Conservation (phyloP, 139 green algal species). For the Chlamydomonas sp. region DNA sequence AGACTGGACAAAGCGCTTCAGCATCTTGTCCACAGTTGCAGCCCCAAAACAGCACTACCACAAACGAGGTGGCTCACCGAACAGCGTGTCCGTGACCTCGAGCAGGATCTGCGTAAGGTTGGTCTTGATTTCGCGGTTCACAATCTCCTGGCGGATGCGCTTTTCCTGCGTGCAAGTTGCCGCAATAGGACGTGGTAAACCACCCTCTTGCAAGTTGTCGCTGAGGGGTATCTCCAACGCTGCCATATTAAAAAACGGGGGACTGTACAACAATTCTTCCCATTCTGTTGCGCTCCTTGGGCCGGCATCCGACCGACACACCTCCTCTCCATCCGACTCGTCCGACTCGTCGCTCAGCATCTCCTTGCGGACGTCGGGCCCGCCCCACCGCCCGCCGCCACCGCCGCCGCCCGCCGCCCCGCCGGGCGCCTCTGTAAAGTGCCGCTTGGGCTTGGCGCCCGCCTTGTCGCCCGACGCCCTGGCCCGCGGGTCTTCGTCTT, state of each 20-base stretch:
- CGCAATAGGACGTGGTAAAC: not conserved
- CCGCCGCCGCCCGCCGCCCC: not conserved
- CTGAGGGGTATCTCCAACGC: not conserved
- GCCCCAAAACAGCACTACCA: not conserved
- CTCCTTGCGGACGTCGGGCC: not conserved
- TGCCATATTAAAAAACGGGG: not conserved
- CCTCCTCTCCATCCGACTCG: conserved; percentile 22
- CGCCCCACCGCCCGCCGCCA: not conserved
- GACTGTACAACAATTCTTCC: not conserved
- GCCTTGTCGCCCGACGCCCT: not conserved
- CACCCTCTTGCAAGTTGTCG: not conserved
- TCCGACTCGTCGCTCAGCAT: not conserved
- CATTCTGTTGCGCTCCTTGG: not conserved
- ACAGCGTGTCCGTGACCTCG: conserved; percentile 71
- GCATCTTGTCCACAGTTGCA: not conserved
- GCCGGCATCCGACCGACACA: not conserved
- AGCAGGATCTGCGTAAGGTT: conserved; percentile 66
- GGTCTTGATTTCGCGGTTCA: conserved; percentile 53
- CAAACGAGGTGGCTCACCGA: conserved; percentile 51
- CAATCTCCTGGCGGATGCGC: conserved; percentile 22
- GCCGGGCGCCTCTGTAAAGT: conserved; percentile 16
- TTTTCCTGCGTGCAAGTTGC: not conserved
- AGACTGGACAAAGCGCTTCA: not conserved
- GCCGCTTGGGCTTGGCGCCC: conserved; percentile 5
- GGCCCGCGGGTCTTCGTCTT: not conserved